Percentiles rank a stretch among this genome's conserved stretches.
Conservation (phyloP, 2,329 filamentous ascomycete species). For the Clonostachys byssicola region DNA sequence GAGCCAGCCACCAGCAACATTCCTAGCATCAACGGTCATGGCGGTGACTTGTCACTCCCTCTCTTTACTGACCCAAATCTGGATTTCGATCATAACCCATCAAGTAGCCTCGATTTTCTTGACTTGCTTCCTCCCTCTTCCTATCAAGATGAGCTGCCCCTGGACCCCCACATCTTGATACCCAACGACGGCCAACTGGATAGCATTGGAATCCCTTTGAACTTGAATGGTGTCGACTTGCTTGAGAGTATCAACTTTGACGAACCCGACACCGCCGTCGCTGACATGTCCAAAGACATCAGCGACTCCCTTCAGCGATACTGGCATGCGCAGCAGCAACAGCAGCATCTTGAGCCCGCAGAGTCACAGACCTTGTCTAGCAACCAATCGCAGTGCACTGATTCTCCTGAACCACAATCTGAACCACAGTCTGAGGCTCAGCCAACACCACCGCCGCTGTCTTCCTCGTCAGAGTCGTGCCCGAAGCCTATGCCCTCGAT, state of each 20-base stretch:
- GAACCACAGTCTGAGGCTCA: neutral
- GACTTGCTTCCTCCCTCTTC: slow-evolving; percentile 25
- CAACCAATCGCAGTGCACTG: slow-evolving; percentile 11
- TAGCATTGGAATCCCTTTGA: slow-evolving; percentile 4
- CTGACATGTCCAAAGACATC: slow-evolving; percentile 19
- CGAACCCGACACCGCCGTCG: slow-evolving; percentile 15
- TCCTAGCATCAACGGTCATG: neutral
- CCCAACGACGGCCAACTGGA: slow-evolving; percentile 4
- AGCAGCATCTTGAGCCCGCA: slow-evolving; percentile 4
- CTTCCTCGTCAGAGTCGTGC: neutral
- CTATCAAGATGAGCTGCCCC: slow-evolving; percentile 4
- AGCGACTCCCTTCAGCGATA: slow-evolving; percentile 14
- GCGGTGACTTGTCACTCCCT: too few relatives aligned
- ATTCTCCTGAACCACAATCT: slow-evolving; percentile 7
- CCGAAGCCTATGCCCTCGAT: slow-evolving; percentile 18
- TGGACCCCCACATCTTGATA: slow-evolving; percentile 7
- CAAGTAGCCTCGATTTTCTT: slow-evolving; percentile 24
- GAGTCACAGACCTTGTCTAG: slow-evolving; percentile 11
- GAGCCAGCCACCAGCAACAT: neutral
- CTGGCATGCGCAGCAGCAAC: neutral
- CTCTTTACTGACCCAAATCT: neutral
- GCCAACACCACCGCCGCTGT: neutral
- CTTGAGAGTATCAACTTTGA: slow-evolving; percentile 22
- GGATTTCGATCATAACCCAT: slow-evolving; percentile 21
- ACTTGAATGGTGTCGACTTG: slow-evolving; percentile 16